Evolutionary conservation across 306 rosid genomes (phyloP), one percentile per base, ranked within the genome.

Genomic region (Ormosia semicastrata): DNA sequence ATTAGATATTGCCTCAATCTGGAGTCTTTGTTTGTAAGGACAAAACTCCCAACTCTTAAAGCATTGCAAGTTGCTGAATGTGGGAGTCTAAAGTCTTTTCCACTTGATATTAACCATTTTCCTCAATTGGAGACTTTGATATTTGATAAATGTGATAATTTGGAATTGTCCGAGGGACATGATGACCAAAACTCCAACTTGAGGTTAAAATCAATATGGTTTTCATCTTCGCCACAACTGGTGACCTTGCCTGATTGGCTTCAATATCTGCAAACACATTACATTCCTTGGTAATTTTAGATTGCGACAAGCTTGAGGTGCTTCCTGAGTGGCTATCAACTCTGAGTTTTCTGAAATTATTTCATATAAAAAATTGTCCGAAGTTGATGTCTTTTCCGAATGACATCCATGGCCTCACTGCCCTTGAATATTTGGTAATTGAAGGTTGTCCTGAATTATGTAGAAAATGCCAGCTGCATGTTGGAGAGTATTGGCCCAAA

Each of bases 1-100:
- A 58, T 89, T 0, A 43, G 8, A 11, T 3, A 7, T 15, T 86
- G 85, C n/a, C 10, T 33, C 13, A 75, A 60, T 11, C 39, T 86
- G 6, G 57, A 69, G 34, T 78, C 52, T 4, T 32, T 74, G 17
- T 84, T 73, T 59, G 34, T 1, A 11, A 62, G 24, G 76, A 34
- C 34, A 18, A 17, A 58, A 62, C 77, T 84, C 11, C 9, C 73
- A 14, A 0, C 59, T 7, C 74, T 84, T 5, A 37, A 17, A 68
- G 29, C 10, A 13, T 50, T 88, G 63, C 0, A 0, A 3, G 14
- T 83, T 18, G 0, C 0, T 1, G 0, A 1, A 0, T 83, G 89
- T 36, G 2, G 2, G 44, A 44, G 5, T 18, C 40, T 88, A 11
- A 75, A n/a, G n/a, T n/a, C n/a, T n/a, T n/a, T n/a, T n/a, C n/a